Base-by-base conservation (phyloP, 306 rosid genomes). In the Cicer arietinum region DNA sequence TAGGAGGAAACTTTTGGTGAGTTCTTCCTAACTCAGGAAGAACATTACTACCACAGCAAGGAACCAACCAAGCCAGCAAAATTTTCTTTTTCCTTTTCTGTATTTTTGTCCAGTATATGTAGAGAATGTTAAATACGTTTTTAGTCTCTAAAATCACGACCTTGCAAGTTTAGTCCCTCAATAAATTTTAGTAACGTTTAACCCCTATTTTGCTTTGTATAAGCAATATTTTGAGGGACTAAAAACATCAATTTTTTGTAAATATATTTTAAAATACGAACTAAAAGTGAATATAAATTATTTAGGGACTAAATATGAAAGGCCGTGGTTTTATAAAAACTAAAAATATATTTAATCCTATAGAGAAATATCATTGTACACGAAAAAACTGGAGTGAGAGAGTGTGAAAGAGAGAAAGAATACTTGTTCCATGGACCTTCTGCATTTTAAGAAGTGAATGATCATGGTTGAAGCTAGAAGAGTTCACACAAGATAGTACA, bases 11-110 rank as follows among this genome's bases (percentile, higher is more conserved):
- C 79, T 42, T 13, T 76, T 52, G 42, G 41, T 6, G 48, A 74
- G 56, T 80, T 81, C 96, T 89, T 90, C 94, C 96, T 20, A 87
- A 56, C 95, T 87, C 89, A 1, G 90, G 98, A 91, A 82, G 85
- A 84, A 67, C 53, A 73, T 16, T 52, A 80, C 74, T 43, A 46
- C 53, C 40, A 56, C 57, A 14, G 63, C 50, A 72, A 56, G 7
- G 81, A 72, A 74, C 37, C 72, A 79, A 76, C 52, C 67, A 76
- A 75, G 77, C 74, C 81, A 52, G 78, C 76, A 61, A 74, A 63
- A 75, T 64, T 67, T 66, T 63, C 51, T 56, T 57, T 56, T 5
- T 66, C 30, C 48, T 54, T 48, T 18, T 63, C 46, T 67, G 59
- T 80, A 81, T 64, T 74, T 84, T 82, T 87, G 65, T 56, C 82